Base-by-base conservation (phyloP, 2,329 filamentous ascomycete species). In the Rhinocladiella mackenziei region DNA sequence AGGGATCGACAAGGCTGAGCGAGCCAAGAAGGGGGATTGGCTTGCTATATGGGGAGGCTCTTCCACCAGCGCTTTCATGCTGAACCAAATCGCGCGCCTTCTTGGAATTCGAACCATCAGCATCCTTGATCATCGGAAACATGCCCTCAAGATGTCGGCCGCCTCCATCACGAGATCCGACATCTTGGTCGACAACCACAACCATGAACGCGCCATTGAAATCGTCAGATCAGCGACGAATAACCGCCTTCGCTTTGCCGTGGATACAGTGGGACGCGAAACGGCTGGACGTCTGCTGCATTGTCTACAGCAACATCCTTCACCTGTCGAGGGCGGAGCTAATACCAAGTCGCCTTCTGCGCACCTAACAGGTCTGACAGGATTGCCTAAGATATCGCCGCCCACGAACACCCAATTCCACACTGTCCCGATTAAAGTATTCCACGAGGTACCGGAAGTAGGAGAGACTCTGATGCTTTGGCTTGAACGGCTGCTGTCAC, bases 21-120 rank as follows among this genome's bases (percentile, higher is more conserved):
- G 80, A 6, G 75, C 80, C 1, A 67, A 68, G 30, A 55, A 64
- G 0, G 83, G 81, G 0, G 84, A 89, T 48, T 88, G 82, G 77
- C 65, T 89, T 28, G 79, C 78, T 1, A 77, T 89, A 34, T 89
- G 84, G 84, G 84, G 84, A 44, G 84, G 78, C 71, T 86, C 82
- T 1, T 84, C 82, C 1, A 86, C 81, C 0, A 85, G 81, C 1
- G 84, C 83, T 0, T 76, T 80, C 51, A 69, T 85, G 5, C 71
- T 77, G 0, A 72, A 83, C 3, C 84, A 89, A 56, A 71, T 89
- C 1, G 83, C 84, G 0, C 78, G 80, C 29, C 67, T 85, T 0
- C 77, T 74, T 0, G 83, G 83, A 0, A 63, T 89, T 0, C 76
- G 71, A 19, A 81, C 86, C 1, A 76, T 84, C 18, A 75, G 77